Evolutionary conservation across 1,284 basidiomycete species (phyloP).

Genomic region (Boletus sp.): DNA sequence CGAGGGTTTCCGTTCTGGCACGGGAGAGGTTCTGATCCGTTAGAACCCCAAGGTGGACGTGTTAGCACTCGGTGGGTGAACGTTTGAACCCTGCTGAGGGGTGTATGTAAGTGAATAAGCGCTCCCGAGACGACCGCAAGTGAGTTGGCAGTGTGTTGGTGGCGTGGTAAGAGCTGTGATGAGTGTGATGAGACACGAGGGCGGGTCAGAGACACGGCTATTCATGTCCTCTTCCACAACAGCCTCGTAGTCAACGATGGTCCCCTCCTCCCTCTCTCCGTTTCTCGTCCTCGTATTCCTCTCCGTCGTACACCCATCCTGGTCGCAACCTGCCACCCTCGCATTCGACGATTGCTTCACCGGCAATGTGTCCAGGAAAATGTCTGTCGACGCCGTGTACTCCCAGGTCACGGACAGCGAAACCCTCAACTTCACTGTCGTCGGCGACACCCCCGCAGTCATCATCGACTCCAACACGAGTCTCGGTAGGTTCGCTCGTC

Average conservation of each 20-base stretch:
- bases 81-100: too few relatives aligned
- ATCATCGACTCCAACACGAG: slow-evolving; percentile 66
- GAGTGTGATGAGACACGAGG: slow-evolving; percentile 20
- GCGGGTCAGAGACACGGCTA: slow-evolving; percentile 6
- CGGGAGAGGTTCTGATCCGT: slow-evolving; percentile 62
- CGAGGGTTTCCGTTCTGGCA: slow-evolving; percentile 17
- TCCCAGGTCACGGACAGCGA: slow-evolving; percentile 66
- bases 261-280: slow-evolving; percentile 5
- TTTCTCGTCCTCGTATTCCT: slow-evolving; percentile 23
- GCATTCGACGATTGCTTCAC: slow-evolving; percentile 64
- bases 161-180: slow-evolving; percentile 16
- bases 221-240: slow-evolving; percentile 26
- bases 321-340: slow-evolving; percentile 55
- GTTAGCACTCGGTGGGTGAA: slow-evolving; percentile 46
- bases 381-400: slow-evolving; percentile 73
- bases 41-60: slow-evolving; percentile 49
- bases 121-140: not conserved
- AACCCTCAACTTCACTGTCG: slow-evolving; percentile 66
- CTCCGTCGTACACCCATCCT: slow-evolving; percentile 27
- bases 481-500: slow-evolving; percentile 50
- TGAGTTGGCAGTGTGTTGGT: slow-evolving; percentile 20
- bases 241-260: slow-evolving; percentile 31
- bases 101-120: too few relatives aligned
- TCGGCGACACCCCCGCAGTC: slow-evolving; percentile 59
- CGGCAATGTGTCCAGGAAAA: slow-evolving; percentile 56